These are phyloP conservation scores for Debaryomyces maramus DNA, from an alignment of 805 yeast species.

Conservation along the genomic window DNA sequence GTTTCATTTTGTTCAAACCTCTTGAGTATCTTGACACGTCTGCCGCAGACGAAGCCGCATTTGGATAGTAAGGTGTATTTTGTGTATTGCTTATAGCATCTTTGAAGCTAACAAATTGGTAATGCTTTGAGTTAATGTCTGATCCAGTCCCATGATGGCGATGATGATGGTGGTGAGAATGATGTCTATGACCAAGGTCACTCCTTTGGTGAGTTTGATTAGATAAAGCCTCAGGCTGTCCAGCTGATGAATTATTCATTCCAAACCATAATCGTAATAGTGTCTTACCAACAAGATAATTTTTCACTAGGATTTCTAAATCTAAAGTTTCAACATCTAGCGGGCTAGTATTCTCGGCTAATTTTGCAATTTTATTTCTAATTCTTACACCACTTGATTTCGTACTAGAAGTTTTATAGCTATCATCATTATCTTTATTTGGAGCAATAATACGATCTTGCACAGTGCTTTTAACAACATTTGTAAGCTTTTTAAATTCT, in stretches of 20 bases:
- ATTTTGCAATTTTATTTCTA: conserved; percentile 33
- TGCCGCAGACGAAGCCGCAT: conserved; percentile 9
- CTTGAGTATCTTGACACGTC: conserved; percentile 30
- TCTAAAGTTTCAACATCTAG: conserved; percentile 43
- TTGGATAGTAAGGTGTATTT: conserved; percentile 8
- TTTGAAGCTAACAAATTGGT: conserved; percentile 34
- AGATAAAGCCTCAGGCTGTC: background rate
- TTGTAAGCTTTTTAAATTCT: conserved; percentile 52
- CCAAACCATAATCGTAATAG: conserved; percentile 35
- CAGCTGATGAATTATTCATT: conserved; percentile 3
- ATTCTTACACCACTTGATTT: conserved; percentile 28
- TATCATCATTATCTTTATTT: conserved; percentile 18
- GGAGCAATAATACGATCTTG: conserved; percentile 51
- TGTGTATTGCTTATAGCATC: conserved; percentile 28
- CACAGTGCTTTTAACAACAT: conserved; percentile 70
- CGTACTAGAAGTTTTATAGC: conserved; percentile 10
- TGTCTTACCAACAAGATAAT: conserved; percentile 33
- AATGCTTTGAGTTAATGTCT: conserved; percentile 9
- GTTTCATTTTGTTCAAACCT: conserved; percentile 35
- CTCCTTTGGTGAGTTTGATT: conserved; percentile 9
- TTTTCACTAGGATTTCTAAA: conserved; percentile 33
- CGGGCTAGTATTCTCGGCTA: conserved; percentile 35
- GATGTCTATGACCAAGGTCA: conserved; percentile 14
- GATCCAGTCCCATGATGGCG: conserved; percentile 8
- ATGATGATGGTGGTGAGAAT: conserved; percentile 6